Evolutionary conservation across 148 eudicot genomes (phyloP).

Genomic region (Tetragonia tetragonoides): DNA sequence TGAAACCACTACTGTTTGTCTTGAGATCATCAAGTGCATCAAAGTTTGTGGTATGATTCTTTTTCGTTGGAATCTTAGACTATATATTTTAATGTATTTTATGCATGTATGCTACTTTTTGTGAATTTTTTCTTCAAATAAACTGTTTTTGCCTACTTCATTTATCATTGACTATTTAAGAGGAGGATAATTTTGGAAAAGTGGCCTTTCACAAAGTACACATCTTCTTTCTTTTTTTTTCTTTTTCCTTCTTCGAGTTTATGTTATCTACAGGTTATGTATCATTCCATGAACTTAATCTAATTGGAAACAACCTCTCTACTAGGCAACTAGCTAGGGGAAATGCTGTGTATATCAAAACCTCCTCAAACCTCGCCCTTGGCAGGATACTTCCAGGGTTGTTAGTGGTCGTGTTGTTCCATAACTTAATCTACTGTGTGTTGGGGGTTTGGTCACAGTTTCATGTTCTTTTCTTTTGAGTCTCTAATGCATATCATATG

Average conservation of each 20-base stretch:
- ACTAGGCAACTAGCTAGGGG: no score
- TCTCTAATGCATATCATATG: constrained; percentile 1
- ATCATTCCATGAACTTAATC: background rate
- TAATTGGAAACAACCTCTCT: background rate
- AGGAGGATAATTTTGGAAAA: background rate
- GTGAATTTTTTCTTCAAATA: background rate
- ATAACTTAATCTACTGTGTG: background rate
- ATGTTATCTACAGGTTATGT: background rate
- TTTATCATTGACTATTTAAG: background rate
- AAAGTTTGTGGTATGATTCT: constrained; percentile 71
- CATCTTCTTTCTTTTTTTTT: background rate
- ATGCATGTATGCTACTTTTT: no score
- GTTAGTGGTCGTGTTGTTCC: no score
- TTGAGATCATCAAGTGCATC: constrained; percentile 84
- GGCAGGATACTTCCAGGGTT: no score
- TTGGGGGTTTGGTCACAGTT: background rate
- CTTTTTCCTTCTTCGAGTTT: background rate
- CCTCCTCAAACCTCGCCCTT: no score
- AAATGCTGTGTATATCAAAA: no score
- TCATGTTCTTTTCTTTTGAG: background rate
- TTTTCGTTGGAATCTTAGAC: background rate
- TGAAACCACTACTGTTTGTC: constrained; percentile 82
- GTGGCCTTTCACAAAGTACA: no score
- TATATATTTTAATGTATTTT: no score
- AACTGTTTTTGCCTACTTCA: background rate